Conservation (phyloP, 805 yeast genomes). For the Candida rishiriensis region DNA sequence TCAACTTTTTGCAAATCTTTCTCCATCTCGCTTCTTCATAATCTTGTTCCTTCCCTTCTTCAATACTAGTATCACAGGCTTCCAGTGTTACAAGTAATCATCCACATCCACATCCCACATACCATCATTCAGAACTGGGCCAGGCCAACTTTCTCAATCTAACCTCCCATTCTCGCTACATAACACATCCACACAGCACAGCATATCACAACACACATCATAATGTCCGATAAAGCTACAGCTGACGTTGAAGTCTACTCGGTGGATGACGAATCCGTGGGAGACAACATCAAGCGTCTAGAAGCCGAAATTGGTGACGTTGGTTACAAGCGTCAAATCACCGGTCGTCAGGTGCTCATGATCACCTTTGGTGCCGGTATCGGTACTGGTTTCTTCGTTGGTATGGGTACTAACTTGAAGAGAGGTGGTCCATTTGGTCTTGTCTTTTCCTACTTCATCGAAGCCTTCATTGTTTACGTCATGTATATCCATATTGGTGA, state of each 20-base stretch:
- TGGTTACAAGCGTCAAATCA: conserved; percentile 29
- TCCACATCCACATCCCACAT: too few species aligned
- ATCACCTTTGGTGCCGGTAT: conserved; percentile 83
- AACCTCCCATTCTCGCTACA: too few species aligned
- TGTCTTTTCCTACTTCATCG: conserved; percentile 52
- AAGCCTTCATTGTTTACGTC: conserved; percentile 54
- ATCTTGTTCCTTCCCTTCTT: too few species aligned
- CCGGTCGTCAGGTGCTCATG: conserved; percentile 53
- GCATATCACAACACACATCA: too few species aligned
- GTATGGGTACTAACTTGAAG: conserved; percentile 45
- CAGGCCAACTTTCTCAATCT: too few species aligned
- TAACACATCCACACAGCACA: too few species aligned
- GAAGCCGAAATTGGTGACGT: conserved; percentile 17
- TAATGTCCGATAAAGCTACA: conserved; percentile 1
- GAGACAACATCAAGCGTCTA: conserved; percentile 25
- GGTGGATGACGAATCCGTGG: conserved; percentile 35
- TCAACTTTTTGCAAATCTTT: too few species aligned
- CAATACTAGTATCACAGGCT: too few species aligned
- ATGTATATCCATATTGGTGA: conserved; percentile 66
- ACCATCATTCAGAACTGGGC: too few species aligned
- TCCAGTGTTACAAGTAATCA: too few species aligned
- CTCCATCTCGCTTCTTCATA: too few species aligned
- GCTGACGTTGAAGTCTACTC: conserved; percentile 8
- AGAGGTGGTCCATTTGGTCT: conserved; percentile 45
- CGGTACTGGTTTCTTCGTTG: conserved; percentile 70